Conservation (phyloP, 1,139 yeast genomes). For the Magnusiomyces fungicola region DNA sequence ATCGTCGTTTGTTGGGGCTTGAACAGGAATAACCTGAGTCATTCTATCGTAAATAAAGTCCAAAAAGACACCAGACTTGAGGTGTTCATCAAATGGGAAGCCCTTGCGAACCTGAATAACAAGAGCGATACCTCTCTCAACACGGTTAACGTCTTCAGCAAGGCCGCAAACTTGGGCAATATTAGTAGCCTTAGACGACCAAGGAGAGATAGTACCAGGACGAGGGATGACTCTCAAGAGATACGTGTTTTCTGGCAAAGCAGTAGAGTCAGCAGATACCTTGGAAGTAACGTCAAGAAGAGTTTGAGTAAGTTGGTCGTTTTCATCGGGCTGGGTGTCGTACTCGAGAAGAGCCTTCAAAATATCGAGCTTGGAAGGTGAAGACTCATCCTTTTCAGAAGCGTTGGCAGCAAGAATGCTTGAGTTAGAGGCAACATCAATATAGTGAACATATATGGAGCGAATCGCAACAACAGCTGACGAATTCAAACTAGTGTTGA, state of each 20-base stretch:
- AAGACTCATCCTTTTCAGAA: constrained; percentile 34
- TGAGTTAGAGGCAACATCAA: constrained; percentile 46
- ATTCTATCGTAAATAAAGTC: constrained; percentile 83
- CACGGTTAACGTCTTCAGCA: constrained; percentile 58
- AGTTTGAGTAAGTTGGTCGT: constrained; percentile 43
- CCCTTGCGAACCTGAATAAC: constrained; percentile 63
- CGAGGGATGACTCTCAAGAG: constrained; percentile 80
- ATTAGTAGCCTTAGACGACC: constrained; percentile 99
- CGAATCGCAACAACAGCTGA: constrained; percentile 61
- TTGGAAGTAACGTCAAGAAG: constrained; percentile 37
- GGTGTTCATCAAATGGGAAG: constrained; percentile 51
- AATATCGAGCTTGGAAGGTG: constrained; percentile 11
- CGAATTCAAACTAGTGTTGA: constrained; percentile 61
- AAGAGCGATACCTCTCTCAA: constrained; percentile 84
- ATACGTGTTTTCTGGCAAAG: constrained; percentile 45
- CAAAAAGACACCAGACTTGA: constrained; percentile 48
- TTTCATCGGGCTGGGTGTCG: constrained; percentile 55
- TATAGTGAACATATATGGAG: constrained; percentile 75
- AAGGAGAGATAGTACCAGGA: constrained; percentile 94
- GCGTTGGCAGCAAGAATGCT: constrained; percentile 25
- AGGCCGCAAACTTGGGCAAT: constrained; percentile 87
- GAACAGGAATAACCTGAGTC: constrained; percentile 63
- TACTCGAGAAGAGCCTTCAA: constrained; percentile 64
- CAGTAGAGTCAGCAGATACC: constrained; percentile 4
- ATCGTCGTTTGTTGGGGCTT: constrained; percentile 58